These are phyloP conservation scores for Citrus maxima DNA, from an alignment of 345 rosid genomes.

Conservation along the genomic window DNA sequence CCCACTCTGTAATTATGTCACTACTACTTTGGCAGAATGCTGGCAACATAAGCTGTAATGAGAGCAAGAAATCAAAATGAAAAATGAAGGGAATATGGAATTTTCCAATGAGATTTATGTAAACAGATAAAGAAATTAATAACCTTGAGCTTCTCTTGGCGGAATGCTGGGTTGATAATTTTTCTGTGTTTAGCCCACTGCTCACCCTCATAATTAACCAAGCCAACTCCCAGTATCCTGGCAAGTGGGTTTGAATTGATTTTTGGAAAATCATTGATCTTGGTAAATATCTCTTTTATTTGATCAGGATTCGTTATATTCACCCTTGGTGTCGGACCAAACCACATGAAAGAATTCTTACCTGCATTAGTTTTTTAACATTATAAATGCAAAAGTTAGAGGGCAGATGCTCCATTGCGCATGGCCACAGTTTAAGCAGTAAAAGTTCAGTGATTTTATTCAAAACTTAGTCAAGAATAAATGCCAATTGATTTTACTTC, in stretches of 20 bases:
- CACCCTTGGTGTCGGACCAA: conserved; percentile 37
- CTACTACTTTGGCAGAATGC: conserved; percentile 28
- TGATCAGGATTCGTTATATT: conserved; percentile 35
- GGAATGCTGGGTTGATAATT: conserved; percentile 52
- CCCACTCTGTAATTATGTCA: conserved; percentile 29
- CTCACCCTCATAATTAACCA: conserved; percentile 32
- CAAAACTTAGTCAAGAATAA: neutral
- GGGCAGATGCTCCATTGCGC: neutral
- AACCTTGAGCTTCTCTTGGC: conserved; percentile 50
- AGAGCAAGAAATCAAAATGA: neutral
- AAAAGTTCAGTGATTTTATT: too few relatives aligned
- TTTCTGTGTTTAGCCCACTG: conserved; percentile 50
- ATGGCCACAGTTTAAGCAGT: too few relatives aligned
- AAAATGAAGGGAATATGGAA: neutral
- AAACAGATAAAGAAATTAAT: neutral
- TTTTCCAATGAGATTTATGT: neutral
- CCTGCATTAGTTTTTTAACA: conserved; percentile 20
- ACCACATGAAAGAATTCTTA: conserved; percentile 41
- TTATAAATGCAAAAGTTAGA: neutral
- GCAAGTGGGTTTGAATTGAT: conserved; percentile 22
- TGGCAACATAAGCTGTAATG: conserved; percentile 2
- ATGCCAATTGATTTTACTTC: too few relatives aligned
- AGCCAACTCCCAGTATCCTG: conserved; percentile 29
- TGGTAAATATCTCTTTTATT: conserved; percentile 33
- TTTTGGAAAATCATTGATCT: conserved; percentile 32